Base-by-base conservation (phyloP, 2,329 filamentous ascomycete species). In the Phyllosticta paracitricarpa region DNA sequence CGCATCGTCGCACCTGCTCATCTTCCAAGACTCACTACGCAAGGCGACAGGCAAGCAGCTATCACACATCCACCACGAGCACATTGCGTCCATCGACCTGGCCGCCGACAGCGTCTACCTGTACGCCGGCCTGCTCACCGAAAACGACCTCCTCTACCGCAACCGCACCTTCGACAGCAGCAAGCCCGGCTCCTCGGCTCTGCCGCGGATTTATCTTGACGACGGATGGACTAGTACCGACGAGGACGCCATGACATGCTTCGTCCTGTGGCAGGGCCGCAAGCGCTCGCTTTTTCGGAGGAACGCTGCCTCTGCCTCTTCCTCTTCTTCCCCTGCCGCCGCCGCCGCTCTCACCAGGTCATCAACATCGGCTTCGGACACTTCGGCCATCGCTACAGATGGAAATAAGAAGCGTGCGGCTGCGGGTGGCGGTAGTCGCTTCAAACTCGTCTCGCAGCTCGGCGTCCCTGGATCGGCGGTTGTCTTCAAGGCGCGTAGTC, bases 131-230 rank as follows among this genome's bases (percentile, higher is more conserved):
- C 74, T 87, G 0, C 75, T 86, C 22, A 85, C 84, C 0, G 83
- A 59, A 59, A 79, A 77, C 10, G 85, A 88, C 65, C 73, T 88
- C 2, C 74, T 88, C 4, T 86, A 87, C 66, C 78, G 82, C 63
- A 86, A 86, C 61, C 81, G 82, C 64, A 85, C 84, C 0, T 86
- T 87, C 64, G 84, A 87, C 67, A 80, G 78, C 58, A 85, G 85
- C 64, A 78, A 79, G 51, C 84, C 84, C 0, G 83, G 84, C 14
- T 79, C 82, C 59, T 78, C 82, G 62, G 80, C 83, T 2, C 71
- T 86, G 9, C 84, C 84, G 2, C 75, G 83, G 2, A 79, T 85
- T 4, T 87, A 85, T 66, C 78, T 82, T 33, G 78, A 82, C 58
- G 83, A 87, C 64, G 78, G 78, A 19, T 86, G 82, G 80, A 86